Base-by-base conservation (phyloP, 768 basidiomycete genomes). In the Tulasnella sp. region DNA sequence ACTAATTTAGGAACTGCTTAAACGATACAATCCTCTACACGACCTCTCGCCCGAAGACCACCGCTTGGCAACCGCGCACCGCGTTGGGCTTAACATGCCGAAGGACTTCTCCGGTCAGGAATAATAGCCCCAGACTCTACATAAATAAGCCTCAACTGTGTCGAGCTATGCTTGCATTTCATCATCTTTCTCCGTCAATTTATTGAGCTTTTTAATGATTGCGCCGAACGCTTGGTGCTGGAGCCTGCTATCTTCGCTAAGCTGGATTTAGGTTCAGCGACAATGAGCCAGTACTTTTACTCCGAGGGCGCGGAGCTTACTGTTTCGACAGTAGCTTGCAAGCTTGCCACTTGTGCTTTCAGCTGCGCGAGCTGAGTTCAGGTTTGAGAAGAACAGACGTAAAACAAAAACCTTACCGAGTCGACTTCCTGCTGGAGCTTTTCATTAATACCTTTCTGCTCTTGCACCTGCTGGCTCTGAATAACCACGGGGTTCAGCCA, bases 31-130 rank as follows among this genome's bases (percentile, higher is more conserved):
- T 82, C 95, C 96, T 0, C 84, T 92, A 22, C 83, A 90, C 54
- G 92, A 95, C 80, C 86, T 96, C 78, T 91, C 93, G 0, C 84
- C 87, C 6, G 89, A 94, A 79, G 94, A 97, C 81, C 85, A 92
- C 79, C 87, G 97, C 77, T 86, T 90, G 80, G 93, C 93, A 1
- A 96, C 96, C 0, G 95, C 94, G 3, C 45, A 74, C 40, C 77
- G 78, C 12, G 96, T 98, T 42, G 96, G 96, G 4, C 83, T 98
- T 73, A 87, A 97, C 80, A 91, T 96, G 87, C 94, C 95, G 12
- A 80, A 87, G 67, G 82, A 84, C 38, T 74, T n/a, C 38, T 22
- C 52, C 38, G 73, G 49, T 40, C n/a, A 52, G 31, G 37, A 3
- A 4, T 34, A 72, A 52, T 29, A 14, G 29, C 14, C 31, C 11